These are phyloP conservation scores for Candolleomyces eurysporus DNA, from an alignment of 768 basidiomycete genomes.

Conservation along the genomic window DNA sequence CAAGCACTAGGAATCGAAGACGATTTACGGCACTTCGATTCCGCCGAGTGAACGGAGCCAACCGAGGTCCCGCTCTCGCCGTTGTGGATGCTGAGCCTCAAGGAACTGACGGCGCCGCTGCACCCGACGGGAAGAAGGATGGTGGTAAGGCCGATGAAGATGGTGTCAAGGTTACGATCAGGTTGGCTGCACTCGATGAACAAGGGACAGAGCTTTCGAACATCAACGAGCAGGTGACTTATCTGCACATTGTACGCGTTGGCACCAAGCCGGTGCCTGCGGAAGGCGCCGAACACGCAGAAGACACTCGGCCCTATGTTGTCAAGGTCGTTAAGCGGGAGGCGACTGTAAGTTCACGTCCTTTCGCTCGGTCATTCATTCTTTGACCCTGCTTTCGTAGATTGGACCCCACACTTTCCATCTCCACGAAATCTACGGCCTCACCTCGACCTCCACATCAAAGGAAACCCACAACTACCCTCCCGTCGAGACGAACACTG, in stretches of 20 bases:
- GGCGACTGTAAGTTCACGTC: slow-evolving; percentile 55
- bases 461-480: slow-evolving; percentile 37
- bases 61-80: slow-evolving; percentile 70
- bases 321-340: slow-evolving; percentile 92
- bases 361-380: background rate
- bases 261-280: slow-evolving; percentile 38
- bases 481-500: slow-evolving; percentile 12
- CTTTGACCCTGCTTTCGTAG: slow-evolving; percentile 28
- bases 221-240: slow-evolving; percentile 85
- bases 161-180: slow-evolving; percentile 77
- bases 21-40: slow-evolving; percentile 63
- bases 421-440: slow-evolving; percentile 91
- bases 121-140: slow-evolving; percentile 35
- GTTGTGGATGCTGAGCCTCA: slow-evolving; percentile 71
- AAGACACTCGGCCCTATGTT: slow-evolving; percentile 79
- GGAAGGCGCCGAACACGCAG: slow-evolving; percentile 38
- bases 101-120: slow-evolving; percentile 23
- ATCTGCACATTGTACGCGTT: slow-evolving; percentile 79
- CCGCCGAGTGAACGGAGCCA: slow-evolving; percentile 57
- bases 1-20: slow-evolving; percentile 26
- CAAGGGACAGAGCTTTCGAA: slow-evolving; percentile 64
- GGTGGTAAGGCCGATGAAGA: slow-evolving; percentile 51
- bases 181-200: slow-evolving; percentile 78
- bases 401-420: slow-evolving; percentile 95
- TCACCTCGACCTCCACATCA: slow-evolving; percentile 57